Percentiles rank a stretch among this genome's conserved stretches.
phyloP scores from a whole-genome alignment of 148 eudicot genomes.

The Polygonum aviculare region DNA sequence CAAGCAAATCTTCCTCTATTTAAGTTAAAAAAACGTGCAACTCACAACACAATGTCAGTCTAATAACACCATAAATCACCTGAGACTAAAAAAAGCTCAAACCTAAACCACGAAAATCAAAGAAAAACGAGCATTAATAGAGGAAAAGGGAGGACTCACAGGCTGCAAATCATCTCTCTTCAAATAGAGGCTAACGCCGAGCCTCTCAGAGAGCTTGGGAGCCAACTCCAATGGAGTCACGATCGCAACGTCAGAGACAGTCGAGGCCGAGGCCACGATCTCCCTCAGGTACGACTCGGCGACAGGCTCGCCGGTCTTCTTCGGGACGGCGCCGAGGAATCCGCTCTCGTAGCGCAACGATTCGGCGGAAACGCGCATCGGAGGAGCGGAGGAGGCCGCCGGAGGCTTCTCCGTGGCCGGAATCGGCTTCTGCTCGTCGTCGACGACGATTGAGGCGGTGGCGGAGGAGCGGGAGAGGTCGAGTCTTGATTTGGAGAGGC shows the following conservation, averaged over 20 bases:
- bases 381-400: neutral
- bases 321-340: slow-evolving; percentile 37
- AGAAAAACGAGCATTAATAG: neutral
- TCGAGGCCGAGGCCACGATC: slow-evolving; percentile 34
- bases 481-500: slow-evolving; percentile 15
- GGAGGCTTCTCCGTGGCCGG: neutral
- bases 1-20: neutral
- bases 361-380: slow-evolving; percentile 25
- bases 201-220: slow-evolving; percentile 47
- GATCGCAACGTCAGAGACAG: slow-evolving; percentile 50
- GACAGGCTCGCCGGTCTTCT: slow-evolving; percentile 8
- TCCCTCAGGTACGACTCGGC: slow-evolving; percentile 45
- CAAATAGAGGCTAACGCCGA: slow-evolving; percentile 50
- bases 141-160: slow-evolving; percentile 25
- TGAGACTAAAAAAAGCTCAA: neutral
- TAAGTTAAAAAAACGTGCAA: neutral
- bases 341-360: slow-evolving; percentile 68
- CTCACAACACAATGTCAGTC: neutral
- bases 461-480: slow-evolving; percentile 12
- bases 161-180: slow-evolving; percentile 69
- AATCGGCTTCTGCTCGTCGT: neutral
- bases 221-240: slow-evolving; percentile 59
- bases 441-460: neutral
- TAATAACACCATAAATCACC: neutral
- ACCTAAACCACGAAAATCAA: neutral